These are phyloP conservation scores for Globomyces pollinis-pini DNA, from an alignment of 192 early-diverging fungal species.

Conservation along the genomic window DNA sequence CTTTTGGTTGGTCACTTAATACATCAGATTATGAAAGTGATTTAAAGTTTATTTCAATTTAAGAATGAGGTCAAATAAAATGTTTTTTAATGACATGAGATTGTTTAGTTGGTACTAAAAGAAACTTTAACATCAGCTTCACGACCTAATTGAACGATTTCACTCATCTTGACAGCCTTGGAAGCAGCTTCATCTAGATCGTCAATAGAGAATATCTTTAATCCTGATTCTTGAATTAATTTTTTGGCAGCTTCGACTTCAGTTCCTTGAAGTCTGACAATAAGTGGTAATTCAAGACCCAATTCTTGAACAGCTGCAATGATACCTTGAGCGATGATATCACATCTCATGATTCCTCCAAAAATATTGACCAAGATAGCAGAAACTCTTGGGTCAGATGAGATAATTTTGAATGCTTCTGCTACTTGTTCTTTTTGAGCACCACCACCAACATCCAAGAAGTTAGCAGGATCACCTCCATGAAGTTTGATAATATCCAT, in stretches of 20 bases:
- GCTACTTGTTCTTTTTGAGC: slow-evolving; percentile 92
- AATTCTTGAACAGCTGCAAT: slow-evolving; percentile 90
- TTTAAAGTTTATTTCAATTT: no score
- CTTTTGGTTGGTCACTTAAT: no score
- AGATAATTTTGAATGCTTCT: slow-evolving; percentile 99
- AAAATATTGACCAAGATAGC: slow-evolving; percentile 99
- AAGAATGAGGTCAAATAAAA: no score
- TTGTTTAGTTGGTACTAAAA: slow-evolving; percentile 44
- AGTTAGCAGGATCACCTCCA: slow-evolving; percentile 98
- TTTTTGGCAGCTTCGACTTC: slow-evolving; percentile 78
- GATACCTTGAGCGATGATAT: slow-evolving; percentile 96
- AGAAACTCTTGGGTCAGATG: slow-evolving; percentile 87
- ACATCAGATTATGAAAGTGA: no score
- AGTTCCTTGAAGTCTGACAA: slow-evolving; percentile 91
- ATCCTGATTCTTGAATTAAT: slow-evolving; percentile 83
- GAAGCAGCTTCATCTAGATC: slow-evolving; percentile 92
- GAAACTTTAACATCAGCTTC: slow-evolving; percentile 66
- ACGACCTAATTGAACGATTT: slow-evolving; percentile 72
- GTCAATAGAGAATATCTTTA: slow-evolving; percentile 88
- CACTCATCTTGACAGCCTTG: slow-evolving; percentile 76
- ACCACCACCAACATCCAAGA: slow-evolving; percentile 97
- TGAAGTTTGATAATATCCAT: slow-evolving; percentile 99
- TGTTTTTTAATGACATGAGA: no score
- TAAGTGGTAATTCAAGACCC: slow-evolving; percentile 86
- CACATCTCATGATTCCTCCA: slow-evolving; percentile 99